Conservation (phyloP, 805 yeast genomes). For the Barnettozyma salicaria region DNA sequence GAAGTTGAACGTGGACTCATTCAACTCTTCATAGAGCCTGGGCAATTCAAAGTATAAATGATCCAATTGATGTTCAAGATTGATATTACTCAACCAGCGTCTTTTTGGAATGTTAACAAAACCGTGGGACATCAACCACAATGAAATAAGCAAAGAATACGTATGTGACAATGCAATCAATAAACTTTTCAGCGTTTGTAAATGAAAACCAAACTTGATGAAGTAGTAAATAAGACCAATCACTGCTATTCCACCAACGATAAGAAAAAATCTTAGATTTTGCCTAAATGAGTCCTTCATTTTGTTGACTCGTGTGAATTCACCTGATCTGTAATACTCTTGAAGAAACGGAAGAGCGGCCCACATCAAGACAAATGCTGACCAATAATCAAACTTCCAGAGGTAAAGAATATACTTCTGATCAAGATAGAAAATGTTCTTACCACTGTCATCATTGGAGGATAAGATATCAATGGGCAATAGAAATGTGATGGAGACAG, state of each 20-base stretch:
- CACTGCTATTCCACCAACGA: slow-evolving; percentile 46
- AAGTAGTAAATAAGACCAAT: slow-evolving; percentile 56
- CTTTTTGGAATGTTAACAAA: slow-evolving; percentile 59
- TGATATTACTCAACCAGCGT: slow-evolving; percentile 31
- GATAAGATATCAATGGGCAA: slow-evolving; percentile 72
- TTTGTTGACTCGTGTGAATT: slow-evolving; percentile 40
- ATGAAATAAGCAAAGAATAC: slow-evolving; percentile 65
- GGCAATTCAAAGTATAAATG: slow-evolving; percentile 51
- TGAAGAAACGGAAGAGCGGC: slow-evolving; percentile 64
- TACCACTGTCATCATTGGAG: slow-evolving; percentile 27
- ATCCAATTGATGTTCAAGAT: slow-evolving; percentile 30
- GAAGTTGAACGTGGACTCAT: slow-evolving; percentile 56
- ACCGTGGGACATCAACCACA: slow-evolving; percentile 86
- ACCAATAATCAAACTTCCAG: slow-evolving; percentile 80
- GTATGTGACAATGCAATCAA: slow-evolving; percentile 73
- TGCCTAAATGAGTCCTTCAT: slow-evolving; percentile 51
- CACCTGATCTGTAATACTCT: slow-evolving; percentile 67
- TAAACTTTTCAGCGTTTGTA: slow-evolving; percentile 55
- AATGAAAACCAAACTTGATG: slow-evolving; percentile 46
- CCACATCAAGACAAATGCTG: slow-evolving; percentile 78
- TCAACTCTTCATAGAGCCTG: slow-evolving; percentile 48
- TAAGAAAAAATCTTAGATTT: slow-evolving; percentile 55
- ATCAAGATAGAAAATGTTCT: slow-evolving; percentile 38
- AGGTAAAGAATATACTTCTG: slow-evolving; percentile 45
- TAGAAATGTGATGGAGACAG: slow-evolving; percentile 65